Evolutionary conservation across 2,329 filamentous ascomycete genomes (phyloP), one percentile per base, ranked within the genome.

Genomic region (Fusarium sp.): DNA sequence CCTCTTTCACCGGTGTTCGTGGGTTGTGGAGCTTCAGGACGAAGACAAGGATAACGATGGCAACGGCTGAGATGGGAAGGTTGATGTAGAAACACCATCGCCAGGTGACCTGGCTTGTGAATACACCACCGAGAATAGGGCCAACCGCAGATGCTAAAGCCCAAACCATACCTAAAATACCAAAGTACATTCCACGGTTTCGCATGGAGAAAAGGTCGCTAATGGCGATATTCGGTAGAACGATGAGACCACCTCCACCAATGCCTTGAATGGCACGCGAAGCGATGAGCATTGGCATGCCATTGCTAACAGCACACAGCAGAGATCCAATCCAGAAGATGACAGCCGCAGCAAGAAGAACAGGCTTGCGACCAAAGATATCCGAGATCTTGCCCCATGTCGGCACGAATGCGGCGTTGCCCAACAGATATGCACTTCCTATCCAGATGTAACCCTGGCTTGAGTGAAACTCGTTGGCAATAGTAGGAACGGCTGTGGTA

Each of bases 371-470:
- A 30, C 88, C 88, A 80, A 87, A 90, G 61, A 90, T 88, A 71
- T 90, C 88, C 46, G 86, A 86, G 52, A 90, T 77, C 75, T 89
- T 88, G 63, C 91, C 92, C 93, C 92, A 95, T 56, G 92, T 89
- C 1, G 92, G 92, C 1, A 89, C 89, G 2, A 88, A 87, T 80
- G 86, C 88, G 3, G 92, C 90, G 78, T 90, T 92, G 62, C 90
- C 92, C 16, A 95, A 88, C 11, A 94, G 85, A 77, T 93, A 96
- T 6, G 92, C 90, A 42, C 88, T 90, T 19, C 93, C 93, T 69
- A 96, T 91, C 94, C 93, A 95, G 58, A 91, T 88, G 81, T 95
- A 95, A 30, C 92, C 93, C 21, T 88, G 84, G 6, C 89, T 89
- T 10, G 92, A 93, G 49, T 90, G 78, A 69, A 95, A 88, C 67